Conservation (phyloP, 129 eudicot species). For the Cynara cardunculus region DNA sequence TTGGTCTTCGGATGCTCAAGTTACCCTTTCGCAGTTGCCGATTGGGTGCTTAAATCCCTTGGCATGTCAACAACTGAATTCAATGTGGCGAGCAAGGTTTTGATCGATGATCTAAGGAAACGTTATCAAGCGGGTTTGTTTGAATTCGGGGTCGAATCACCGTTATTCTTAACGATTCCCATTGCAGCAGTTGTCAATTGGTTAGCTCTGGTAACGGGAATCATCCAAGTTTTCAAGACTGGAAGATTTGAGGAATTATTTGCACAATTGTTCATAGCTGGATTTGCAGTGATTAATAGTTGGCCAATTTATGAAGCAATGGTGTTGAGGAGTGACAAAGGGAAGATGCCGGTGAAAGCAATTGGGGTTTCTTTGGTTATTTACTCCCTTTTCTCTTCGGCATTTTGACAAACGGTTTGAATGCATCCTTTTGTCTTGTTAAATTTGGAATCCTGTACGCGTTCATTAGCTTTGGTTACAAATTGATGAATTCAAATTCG, state of each 20-base stretch:
- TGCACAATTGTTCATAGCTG: conserved; percentile 36
- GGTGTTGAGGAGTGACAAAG: conserved; percentile 38
- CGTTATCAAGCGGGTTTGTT: conserved; percentile 38
- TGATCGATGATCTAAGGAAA: conserved; percentile 35
- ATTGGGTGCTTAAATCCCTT: conserved; percentile 5
- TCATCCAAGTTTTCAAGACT: background rate
- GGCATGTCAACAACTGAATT: conserved; percentile 33
- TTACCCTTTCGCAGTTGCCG: conserved; percentile 20
- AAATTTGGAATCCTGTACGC: too few relatives aligned
- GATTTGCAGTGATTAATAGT: conserved; percentile 39
- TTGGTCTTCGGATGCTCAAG: conserved; percentile 25
- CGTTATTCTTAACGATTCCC: conserved; percentile 37
- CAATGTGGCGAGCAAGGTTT: conserved; percentile 31
- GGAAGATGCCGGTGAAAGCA: conserved; percentile 41
- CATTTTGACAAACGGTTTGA: background rate
- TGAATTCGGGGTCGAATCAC: conserved; percentile 41
- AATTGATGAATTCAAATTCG: too few relatives aligned
- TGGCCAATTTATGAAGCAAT: conserved; percentile 48
- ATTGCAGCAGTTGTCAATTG: conserved; percentile 19
- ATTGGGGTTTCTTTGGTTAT: background rate
- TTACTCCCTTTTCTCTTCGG: conserved; percentile 3
- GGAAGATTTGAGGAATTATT: background rate
- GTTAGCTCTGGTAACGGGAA: background rate
- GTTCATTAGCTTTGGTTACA: too few relatives aligned
- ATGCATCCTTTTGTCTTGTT: too few relatives aligned